phyloP scores from a whole-genome alignment of 1,284 basidiomycete genomes.

The Sanghuangporus weigelae region DNA sequence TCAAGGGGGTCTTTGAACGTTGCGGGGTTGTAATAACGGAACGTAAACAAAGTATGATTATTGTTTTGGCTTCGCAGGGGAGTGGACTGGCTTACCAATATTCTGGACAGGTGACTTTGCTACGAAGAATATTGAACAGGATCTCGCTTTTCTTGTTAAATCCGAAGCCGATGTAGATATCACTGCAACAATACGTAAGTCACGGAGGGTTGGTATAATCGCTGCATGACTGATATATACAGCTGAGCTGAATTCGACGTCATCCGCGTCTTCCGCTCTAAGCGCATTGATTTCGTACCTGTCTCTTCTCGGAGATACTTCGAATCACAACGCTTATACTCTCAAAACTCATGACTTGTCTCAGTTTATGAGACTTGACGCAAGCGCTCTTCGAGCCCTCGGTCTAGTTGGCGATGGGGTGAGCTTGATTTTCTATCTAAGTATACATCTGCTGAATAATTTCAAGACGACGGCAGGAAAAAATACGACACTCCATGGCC shows the following conservation, averaged over 20 bases:
- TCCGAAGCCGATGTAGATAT: conserved; percentile 42
- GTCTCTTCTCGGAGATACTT: conserved; percentile 73
- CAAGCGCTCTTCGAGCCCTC: conserved; percentile 88
- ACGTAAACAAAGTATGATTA: conserved; percentile 68
- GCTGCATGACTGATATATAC: not conserved
- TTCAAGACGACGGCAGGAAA: conserved; percentile 50
- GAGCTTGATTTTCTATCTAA: conserved; percentile 19
- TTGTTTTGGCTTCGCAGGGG: not conserved
- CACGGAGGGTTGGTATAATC: not conserved
- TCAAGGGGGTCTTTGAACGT: conserved; percentile 81
- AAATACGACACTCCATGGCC: conserved; percentile 84
- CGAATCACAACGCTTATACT: conserved; percentile 79
- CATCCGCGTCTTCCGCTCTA: conserved; percentile 71
- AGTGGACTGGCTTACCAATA: not conserved
- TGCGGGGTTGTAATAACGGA: conserved; percentile 91
- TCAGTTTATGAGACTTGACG: conserved; percentile 95
- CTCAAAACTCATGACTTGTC: conserved; percentile 87
- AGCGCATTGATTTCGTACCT: conserved; percentile 85
- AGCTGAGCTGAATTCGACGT: conserved; percentile 73
- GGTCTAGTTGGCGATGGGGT: conserved; percentile 69
- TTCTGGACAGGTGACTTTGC: conserved; percentile 71
- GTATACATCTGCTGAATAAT: not conserved
- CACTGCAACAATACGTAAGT: conserved; percentile 42
- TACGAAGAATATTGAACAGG: conserved; percentile 78
- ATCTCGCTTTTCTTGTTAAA: conserved; percentile 67